Conservation (phyloP, 2,329 filamentous ascomycete genomes). For the Verticillium nubilum region DNA sequence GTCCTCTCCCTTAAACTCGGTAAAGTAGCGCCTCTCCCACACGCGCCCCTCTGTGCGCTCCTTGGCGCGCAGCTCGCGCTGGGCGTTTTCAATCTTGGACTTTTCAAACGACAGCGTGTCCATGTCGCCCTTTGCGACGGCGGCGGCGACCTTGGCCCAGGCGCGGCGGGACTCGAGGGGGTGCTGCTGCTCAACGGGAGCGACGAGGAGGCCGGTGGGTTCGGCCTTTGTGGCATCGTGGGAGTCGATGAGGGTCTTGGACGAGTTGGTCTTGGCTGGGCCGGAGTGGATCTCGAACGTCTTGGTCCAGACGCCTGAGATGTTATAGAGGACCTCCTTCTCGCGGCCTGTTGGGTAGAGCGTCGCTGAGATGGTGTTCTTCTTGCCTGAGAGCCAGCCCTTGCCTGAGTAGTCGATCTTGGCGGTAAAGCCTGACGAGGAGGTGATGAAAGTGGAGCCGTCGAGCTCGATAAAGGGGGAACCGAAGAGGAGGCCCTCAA, state of each 20-base stretch:
- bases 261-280: conserved; percentile 41
- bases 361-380: conserved; percentile 78
- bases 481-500: conserved; percentile 84
- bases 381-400: conserved; percentile 93
- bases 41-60: conserved; percentile 69
- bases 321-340: conserved; percentile 72
- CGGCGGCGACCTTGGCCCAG: conserved; percentile 79
- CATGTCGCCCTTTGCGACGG: conserved; percentile 78
- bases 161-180: conserved; percentile 82
- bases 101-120: conserved; percentile 75
- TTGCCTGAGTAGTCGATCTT: conserved; percentile 92
- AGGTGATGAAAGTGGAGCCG: conserved; percentile 76
- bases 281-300: conserved; percentile 72
- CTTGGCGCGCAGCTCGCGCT: conserved; percentile 66
- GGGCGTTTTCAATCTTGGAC: conserved; percentile 81
- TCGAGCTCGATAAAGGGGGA: conserved; percentile 90
- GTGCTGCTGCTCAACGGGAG: conserved; percentile 73
- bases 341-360: conserved; percentile 67
- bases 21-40: conserved; percentile 87
- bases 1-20: conserved; percentile 40
- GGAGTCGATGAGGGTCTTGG: conserved; percentile 45
- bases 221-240: conserved; percentile 55
- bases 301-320: conserved; percentile 87
- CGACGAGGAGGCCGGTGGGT: conserved; percentile 64
- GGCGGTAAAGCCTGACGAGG: conserved; percentile 78